Base-by-base conservation (phyloP, 1,284 basidiomycete genomes). In the Rhodotorula sp. region DNA sequence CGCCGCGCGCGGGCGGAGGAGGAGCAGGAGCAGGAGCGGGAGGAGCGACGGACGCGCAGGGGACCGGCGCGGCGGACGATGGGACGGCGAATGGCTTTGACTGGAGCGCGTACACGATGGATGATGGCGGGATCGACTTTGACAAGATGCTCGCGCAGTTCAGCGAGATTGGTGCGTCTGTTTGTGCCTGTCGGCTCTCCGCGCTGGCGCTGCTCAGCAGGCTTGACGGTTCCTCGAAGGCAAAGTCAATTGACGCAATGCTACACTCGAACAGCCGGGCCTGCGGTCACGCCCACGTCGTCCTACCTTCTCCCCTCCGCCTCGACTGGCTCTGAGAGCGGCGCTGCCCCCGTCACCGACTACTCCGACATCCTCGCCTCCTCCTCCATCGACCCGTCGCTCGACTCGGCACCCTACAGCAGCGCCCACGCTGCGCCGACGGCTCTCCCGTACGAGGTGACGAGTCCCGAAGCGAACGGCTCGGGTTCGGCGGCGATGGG, bases 71-170 rank as follows among this genome's bases (percentile, higher is more conserved):
- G 34, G 34, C 34, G 34, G 34, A 34, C 10, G 50, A 7, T 9
- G 53, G 27, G 16, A 49, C 34, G 23, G 58, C 25, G 7, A 21
- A 49, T 7, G 60, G 60, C 12, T 48, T 64, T 23, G 58, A 66
- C 17, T 70, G 74, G 72, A 60, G 56, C 3, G 21, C 17, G n/a
- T 52, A 41, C 25, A 45, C 61, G 14, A 52, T 50, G 19, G 65
- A 55, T 12, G 67, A 67, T 13, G 75, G 71, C 14, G 68, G 66
- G 45, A 50, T 70, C 13, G 75, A 77, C 45, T 49, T 75, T 44
- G 75, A 74, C 59, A 70, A 71, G 56, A 65, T 77, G 46, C 42
- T 77, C 25, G 71, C 68, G 23, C 73, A 75, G 65, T 70, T 71
- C 42, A 66, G 70, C 54, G 66, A 58, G 23, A 54, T 50, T 7